Base-by-base conservation (phyloP, 2,329 filamentous ascomycete genomes). In the Ceratocystis eucalypticola region DNA sequence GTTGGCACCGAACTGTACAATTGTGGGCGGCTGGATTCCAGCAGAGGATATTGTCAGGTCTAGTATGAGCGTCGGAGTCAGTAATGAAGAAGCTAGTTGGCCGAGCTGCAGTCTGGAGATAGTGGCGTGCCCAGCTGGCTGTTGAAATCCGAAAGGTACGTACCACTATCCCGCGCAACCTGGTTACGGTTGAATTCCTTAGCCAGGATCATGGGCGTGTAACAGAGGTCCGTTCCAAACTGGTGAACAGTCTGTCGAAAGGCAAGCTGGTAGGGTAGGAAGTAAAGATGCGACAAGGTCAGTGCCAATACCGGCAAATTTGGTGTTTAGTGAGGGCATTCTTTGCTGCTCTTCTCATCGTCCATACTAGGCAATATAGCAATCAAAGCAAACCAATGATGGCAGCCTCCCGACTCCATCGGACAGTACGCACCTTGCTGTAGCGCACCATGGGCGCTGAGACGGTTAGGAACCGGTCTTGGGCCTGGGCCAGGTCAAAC, bases 191-290 rank as follows among this genome's bases (percentile, higher is more conserved):
- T 87, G 73, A 87, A 88, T 72, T 87, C 85, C 71, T 87, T 87
- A 64, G 85, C 84, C 2, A 87, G 76, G 65, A 87, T 83, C 87
- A 89, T 89, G 55, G 87, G 87, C 1, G 86, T 88, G 82, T 86
- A 89, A 70, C 82, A 84, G 5, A 89, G 73, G 72, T 89, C 86
- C 17, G 82, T 82, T 61, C 82, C 83, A 73, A 87, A 88, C 61
- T 82, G 77, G 69, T 84, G 80, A 2, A 86, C 83, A 0, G 86
- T 85, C 70, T 88, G 82, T 61, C 87, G 82, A 72, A 89, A 89
- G 59, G 87, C 86, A 53, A 89, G 80, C 80, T 87, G 69, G 71
- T 37, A 69, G 70, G 66, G 71, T 73, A 65, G 71, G 50, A 1
- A 17, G 55, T 30, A 33, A 37, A 37, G 17, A 59, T 59, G 25